Conservation (phyloP, 768 basidiomycete species). For the Saitozyma sp. region DNA sequence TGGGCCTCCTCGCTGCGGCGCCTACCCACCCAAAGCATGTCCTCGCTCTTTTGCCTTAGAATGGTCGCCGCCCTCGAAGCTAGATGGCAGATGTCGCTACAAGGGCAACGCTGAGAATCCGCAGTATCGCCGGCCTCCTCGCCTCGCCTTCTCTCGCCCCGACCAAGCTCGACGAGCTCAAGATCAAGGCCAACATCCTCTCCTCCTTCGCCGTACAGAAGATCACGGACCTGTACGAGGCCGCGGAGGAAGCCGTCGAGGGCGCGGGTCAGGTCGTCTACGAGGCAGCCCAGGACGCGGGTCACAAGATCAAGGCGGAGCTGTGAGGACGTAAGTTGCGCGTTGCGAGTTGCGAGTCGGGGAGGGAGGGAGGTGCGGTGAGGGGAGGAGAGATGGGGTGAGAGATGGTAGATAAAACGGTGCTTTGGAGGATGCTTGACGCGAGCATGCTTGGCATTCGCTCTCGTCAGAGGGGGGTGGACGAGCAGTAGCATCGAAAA, state of each 20-base stretch:
- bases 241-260: slow-evolving; percentile 27
- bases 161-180: slow-evolving; percentile 86
- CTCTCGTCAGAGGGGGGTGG: too few relatives aligned
- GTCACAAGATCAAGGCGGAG: slow-evolving; percentile 20
- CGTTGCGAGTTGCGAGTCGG: slow-evolving; percentile 8
- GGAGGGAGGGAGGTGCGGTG: background rate
- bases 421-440: too few relatives aligned
- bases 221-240: slow-evolving; percentile 33
- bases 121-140: slow-evolving; percentile 72
- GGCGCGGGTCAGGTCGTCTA: slow-evolving; percentile 54
- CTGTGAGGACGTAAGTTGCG: slow-evolving; percentile 21
- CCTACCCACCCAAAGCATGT: too few relatives aligned
- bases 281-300: slow-evolving; percentile 26
- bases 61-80: too few relatives aligned
- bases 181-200: slow-evolving; percentile 81
- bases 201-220: slow-evolving; percentile 43
- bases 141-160: slow-evolving; percentile 73
- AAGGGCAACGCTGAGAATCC: slow-evolving; percentile 14
- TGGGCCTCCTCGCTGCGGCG: too few relatives aligned
- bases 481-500: too few relatives aligned
- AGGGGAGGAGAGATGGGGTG: too few relatives aligned
- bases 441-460: too few relatives aligned
- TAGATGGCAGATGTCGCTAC: background rate
- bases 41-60: too few relatives aligned
- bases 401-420: too few relatives aligned